phyloP scores from a whole-genome alignment of 1,139 yeast species.

The Pichia sp. region DNA sequence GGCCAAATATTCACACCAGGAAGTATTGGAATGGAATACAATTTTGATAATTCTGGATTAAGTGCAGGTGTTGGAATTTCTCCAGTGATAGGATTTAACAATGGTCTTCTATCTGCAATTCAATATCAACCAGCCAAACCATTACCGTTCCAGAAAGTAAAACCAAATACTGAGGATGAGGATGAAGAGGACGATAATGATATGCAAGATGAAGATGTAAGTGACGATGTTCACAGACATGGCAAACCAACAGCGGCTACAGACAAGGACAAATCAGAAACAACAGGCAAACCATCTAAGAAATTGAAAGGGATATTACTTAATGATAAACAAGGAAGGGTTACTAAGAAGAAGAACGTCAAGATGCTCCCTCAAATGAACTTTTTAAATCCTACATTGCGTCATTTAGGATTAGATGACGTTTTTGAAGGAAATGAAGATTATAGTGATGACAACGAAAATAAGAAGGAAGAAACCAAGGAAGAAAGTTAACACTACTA shows the following conservation, averaged over 20 bases:
- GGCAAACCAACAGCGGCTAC: too few relatives aligned
- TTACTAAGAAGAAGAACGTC: slow-evolving; percentile 3
- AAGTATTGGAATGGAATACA: slow-evolving; percentile 11
- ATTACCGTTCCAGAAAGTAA: neutral
- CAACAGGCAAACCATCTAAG: neutral
- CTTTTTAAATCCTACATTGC: slow-evolving; percentile 23
- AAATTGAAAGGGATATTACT: slow-evolving; percentile 8
- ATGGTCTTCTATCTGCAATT: slow-evolving; percentile 18
- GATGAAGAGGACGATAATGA: neutral
- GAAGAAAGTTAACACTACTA: neutral
- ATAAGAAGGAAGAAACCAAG: neutral
- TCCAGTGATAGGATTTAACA: slow-evolving; percentile 20
- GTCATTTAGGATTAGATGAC: slow-evolving; percentile 19
- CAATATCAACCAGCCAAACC: slow-evolving; percentile 11
- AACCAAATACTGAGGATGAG: neutral
- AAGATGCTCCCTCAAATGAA: slow-evolving; percentile 1
- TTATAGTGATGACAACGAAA: slow-evolving; percentile 4
- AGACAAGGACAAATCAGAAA: neutral
- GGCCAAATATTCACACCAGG: slow-evolving; percentile 20
- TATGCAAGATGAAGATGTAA: too few relatives aligned
- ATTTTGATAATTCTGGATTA: slow-evolving; percentile 8
- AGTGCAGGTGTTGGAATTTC: slow-evolving; percentile 15
- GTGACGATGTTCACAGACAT: too few relatives aligned
- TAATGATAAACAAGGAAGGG: slow-evolving; percentile 8
- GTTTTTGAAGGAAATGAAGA: slow-evolving; percentile 15